Conservation (phyloP, 75 land plant species). For the Pseudotsuga menziesii region DNA sequence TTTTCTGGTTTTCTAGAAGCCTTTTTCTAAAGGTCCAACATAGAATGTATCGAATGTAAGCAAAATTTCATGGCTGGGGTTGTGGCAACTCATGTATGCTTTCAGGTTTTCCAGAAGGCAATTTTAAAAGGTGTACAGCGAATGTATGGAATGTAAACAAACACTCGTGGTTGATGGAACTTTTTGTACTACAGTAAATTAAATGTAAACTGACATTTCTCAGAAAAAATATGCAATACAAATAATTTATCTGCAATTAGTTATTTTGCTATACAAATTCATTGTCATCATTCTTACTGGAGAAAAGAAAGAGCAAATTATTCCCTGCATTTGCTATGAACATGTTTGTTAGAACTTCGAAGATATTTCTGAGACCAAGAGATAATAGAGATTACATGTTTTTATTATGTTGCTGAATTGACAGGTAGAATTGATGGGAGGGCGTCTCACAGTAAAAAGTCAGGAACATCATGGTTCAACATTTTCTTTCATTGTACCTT, state of each 20-base stretch:
- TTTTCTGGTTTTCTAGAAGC: no score
- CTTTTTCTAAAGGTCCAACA: no score
- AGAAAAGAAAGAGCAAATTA: not conserved
- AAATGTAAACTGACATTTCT: no score
- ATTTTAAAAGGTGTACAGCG: no score
- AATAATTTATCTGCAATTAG: not conserved
- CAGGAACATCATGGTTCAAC: constrained; percentile 67
- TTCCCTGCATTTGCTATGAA: not conserved
- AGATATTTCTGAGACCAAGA: no score
- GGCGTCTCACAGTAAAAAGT: constrained; percentile 62
- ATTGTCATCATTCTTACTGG: not conserved
- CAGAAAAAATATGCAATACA: not conserved
- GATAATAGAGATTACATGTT: not conserved
- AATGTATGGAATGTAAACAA: no score
- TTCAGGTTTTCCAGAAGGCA: no score
- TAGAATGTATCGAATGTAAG: no score
- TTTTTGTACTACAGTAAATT: no score
- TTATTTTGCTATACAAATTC: not conserved
- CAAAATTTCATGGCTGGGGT: no score
- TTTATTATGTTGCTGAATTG: not conserved
- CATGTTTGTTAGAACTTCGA: not conserved
- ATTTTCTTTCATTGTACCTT: constrained; percentile 74
- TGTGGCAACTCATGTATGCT: no score
- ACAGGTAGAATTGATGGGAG: constrained; percentile 93
- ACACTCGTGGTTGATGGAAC: no score